These are phyloP conservation scores for Scedosporium apiospermum DNA, from an alignment of 2,329 filamentous ascomycete genomes.

Conservation along the genomic window DNA sequence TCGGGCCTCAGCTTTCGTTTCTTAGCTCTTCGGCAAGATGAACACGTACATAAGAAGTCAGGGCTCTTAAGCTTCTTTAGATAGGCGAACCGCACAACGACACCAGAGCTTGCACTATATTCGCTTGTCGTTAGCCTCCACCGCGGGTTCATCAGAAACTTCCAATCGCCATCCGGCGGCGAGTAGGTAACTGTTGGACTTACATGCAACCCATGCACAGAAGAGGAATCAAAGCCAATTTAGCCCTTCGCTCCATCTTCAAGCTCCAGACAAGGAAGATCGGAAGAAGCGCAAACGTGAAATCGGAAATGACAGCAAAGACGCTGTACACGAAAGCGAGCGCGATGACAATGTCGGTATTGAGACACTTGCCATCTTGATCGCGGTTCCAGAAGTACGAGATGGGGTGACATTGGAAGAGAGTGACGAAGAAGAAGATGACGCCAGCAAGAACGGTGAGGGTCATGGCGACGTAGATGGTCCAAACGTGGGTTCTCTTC, in stretches of 20 bases:
- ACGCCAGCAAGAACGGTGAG: conserved; percentile 26
- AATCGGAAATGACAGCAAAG: conserved; percentile 38
- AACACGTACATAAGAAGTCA: conserved; percentile 32
- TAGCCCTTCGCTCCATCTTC: conserved; percentile 43
- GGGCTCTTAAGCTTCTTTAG: conserved; percentile 25
- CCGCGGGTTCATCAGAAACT: too few species aligned
- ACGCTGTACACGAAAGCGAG: conserved; percentile 44
- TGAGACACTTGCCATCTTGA: conserved; percentile 25
- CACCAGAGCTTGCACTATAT: conserved; percentile 31
- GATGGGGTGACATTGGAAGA: conserved; percentile 30
- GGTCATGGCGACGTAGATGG: conserved; percentile 25
- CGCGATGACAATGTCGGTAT: conserved; percentile 34
- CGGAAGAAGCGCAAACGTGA: conserved; percentile 41
- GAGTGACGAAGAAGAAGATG: conserved; percentile 29
- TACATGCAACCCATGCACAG: conserved; percentile 46
- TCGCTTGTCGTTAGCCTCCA: background rate
- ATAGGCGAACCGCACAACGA: conserved; percentile 30
- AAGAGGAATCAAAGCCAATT: conserved; percentile 40
- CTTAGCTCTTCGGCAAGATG: too few species aligned
- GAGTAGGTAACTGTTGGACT: conserved; percentile 4
- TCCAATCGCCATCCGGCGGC: background rate
- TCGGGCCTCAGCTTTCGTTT: background rate
- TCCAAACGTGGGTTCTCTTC: conserved; percentile 21
- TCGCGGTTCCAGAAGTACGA: conserved; percentile 29
- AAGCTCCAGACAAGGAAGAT: conserved; percentile 44